Evolutionary conservation across 2,329 filamentous ascomycete species (phyloP).

Genomic region (Calonectria hongkongensis): DNA sequence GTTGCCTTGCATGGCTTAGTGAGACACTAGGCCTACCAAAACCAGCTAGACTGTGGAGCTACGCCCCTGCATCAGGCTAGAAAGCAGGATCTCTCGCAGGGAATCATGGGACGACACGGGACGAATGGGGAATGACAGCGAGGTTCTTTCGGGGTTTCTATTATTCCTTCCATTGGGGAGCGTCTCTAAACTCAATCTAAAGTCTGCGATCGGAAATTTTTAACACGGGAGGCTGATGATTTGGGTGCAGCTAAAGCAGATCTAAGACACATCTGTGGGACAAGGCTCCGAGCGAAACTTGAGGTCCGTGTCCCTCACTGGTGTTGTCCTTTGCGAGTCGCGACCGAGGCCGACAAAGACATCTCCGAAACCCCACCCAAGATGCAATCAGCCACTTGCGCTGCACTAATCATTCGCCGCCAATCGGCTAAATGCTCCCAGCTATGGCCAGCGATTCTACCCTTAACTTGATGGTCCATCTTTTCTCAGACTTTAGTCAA

Average conservation of each 20-base stretch:
- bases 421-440: background rate
- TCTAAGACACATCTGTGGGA: too few species aligned
- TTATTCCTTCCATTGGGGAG: background rate
- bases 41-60: background rate
- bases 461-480: too few species aligned
- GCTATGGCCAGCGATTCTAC: too few species aligned
- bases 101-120: background rate
- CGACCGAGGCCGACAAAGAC: background rate
- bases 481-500: too few species aligned
- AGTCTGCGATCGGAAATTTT: background rate
- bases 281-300: too few species aligned
- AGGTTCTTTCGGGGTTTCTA: background rate
- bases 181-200: background rate
- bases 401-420: background rate
- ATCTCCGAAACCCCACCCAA: too few species aligned
- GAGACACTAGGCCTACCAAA: background rate
- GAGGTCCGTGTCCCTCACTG: background rate
- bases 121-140: background rate
- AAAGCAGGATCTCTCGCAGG: background rate
- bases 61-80: background rate
- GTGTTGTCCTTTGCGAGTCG: background rate
- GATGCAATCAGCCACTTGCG: background rate
- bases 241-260: background rate
- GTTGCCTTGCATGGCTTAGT: conserved; percentile 8
- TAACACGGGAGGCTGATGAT: background rate